Evolutionary conservation across 2,329 filamentous ascomycete genomes (phyloP), one percentile per base, ranked within the genome.

Genomic region (Allantophomopsis cytisporea): DNA sequence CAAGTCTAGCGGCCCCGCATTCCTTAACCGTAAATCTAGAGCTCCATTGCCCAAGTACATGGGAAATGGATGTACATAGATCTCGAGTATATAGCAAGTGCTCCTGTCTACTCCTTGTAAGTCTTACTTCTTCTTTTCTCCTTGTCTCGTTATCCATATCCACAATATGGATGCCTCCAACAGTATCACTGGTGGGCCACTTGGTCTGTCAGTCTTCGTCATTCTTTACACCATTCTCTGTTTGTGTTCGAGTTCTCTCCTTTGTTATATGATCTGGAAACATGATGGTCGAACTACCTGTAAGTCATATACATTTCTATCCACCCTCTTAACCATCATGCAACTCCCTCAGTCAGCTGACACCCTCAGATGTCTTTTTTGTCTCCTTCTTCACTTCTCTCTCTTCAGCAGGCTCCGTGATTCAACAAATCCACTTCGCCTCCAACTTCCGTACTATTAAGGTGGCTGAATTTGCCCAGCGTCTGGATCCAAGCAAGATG

Each of bases 341-440:
- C n/a, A 21, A 10, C 17, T 17, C 11, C 13, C 7, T 8, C 15
- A 14, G 13, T 23, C 35, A 14, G 36, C 38, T 15, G 10, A 28
- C n/a, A 30, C 12, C 14, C 20, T 6, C 34, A 39, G 38, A 39
- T n/a, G 38, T 39, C 18, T 39, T 34, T 12, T 32, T 39, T 17
- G 28, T 39, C 16, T 30, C 38, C 7, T 13, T 36, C 5, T 8
- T 36, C 23, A 20, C 38, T 5, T 39, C 38, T 11, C 3, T 30
- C 12, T 30, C 31, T 13, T 21, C 31, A 7, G 13, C 23, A 14
- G 31, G 17, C 21, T 39, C 38, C n/a, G 17, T 39, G 12, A 13
- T 30, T n/a, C 40, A 42, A n/a, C 40, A 42, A 32, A 39, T 42
- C 16, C 40, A 42, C 35, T 42, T 31, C 21, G 33, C 17, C 3